Base-by-base conservation (phyloP, 2,329 filamentous ascomycete species). In the Arthrobotrys musiformis region DNA sequence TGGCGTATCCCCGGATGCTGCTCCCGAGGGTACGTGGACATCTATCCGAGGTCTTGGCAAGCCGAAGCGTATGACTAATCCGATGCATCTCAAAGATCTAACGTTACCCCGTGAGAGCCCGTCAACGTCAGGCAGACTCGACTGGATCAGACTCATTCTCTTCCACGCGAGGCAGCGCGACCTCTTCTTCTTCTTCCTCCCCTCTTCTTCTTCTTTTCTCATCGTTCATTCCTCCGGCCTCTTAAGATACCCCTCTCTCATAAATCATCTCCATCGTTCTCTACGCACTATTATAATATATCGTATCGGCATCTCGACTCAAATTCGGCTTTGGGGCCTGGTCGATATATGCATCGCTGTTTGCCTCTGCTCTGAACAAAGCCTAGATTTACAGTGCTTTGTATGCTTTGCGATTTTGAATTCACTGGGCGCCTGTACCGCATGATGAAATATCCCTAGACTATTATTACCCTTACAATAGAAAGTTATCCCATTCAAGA, bases 71-170 rank as follows among this genome's bases (percentile, higher is more conserved):
- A 64, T 72, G 68, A 72, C 68, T 72, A 72, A 72, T 72, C 58
- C 40, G 52, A 22, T 24, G n/a, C n/a, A 35, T 8, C 11, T n/a
- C 17, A n/a, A 58, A 8, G 19, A 19, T 11, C 44, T 15, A 48
- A 15, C 63, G 42, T 35, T 37, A 46, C 60, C 66, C 66, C 73
- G 73, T 77, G 73, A 77, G 52, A 42, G 44, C 73, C 73, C 73
- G 73, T 77, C 60, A 44, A 9, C 73, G 73, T 77, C 60, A 44
- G 15, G 6, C 26, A 48, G 37, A 40, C 37, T 46, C 17, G 42
- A 42, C 2, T 24, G 17, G n/a, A n/a, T n/a, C n/a, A n/a, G 28
- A 70, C 52, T 77, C 60, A 62, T 54, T 17, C 19, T 52, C 28
- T 58, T 56, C n/a, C 58, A 37, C 70, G 63, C 52, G 54, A 19